These are phyloP conservation scores for Aureobasidium sp. DNA, from an alignment of 2,329 filamentous ascomycete genomes.

Conservation along the genomic window DNA sequence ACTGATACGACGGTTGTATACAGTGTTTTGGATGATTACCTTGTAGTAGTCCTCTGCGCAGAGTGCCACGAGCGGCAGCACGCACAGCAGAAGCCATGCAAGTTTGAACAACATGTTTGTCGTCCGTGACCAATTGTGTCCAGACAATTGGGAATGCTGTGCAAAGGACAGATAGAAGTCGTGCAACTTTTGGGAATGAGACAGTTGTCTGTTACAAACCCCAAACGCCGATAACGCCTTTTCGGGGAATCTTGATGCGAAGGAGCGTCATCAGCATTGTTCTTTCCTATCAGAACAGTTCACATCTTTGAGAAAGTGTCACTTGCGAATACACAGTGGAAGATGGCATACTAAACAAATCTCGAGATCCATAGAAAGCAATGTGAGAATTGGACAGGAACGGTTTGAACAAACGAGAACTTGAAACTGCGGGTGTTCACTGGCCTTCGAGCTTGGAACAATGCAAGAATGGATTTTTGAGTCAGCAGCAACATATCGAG, in stretches of 20 bases:
- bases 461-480: too few relatives aligned
- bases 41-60: constrained; percentile 69
- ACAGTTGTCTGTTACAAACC: background rate
- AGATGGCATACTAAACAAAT: too few relatives aligned
- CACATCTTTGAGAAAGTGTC: background rate
- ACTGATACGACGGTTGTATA: background rate
- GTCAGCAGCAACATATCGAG: background rate
- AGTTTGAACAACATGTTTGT: constrained; percentile 31
- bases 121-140: background rate
- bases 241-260: background rate
- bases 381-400: too few relatives aligned
- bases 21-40: constrained; percentile 33
- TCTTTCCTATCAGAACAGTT: background rate
- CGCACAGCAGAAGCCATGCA: constrained; percentile 33
- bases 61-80: constrained; percentile 35
- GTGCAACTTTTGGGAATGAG: background rate
- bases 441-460: too few relatives aligned
- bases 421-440: too few relatives aligned
- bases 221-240: constrained; percentile 5
- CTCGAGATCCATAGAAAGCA: too few relatives aligned
- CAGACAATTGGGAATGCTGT: background rate
- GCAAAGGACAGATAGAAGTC: background rate
- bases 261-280: background rate
- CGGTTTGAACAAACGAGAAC: too few relatives aligned
- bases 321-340: background rate